Percentiles rank a stretch among this genome's conserved stretches.
These are phyloP conservation scores for Pyrenochaeta sp. DNA, from an alignment of 2,329 filamentous ascomycete genomes.

Conservation along the genomic window DNA sequence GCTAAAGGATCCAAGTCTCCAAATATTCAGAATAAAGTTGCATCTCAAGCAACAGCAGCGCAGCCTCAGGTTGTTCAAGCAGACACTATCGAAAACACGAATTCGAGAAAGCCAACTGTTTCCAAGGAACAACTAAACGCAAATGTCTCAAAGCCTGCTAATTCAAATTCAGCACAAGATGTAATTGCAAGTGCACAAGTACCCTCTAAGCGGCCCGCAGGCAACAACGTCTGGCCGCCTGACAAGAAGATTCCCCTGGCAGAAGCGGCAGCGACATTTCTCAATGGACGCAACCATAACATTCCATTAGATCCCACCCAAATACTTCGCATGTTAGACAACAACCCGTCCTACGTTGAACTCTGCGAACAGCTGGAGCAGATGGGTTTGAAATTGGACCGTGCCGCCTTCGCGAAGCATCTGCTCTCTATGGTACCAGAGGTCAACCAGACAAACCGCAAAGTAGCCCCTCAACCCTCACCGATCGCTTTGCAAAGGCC, in stretches of 20 bases:
- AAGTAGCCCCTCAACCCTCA: conserved; percentile 16
- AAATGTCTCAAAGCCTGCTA: conserved; percentile 8
- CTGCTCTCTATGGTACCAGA: conserved; percentile 58
- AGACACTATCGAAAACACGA: conserved; percentile 23
- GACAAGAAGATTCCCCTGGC: conserved; percentile 62
- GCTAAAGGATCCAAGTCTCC: conserved; percentile 44
- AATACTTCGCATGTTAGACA: conserved; percentile 58
- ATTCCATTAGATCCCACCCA: conserved; percentile 50
- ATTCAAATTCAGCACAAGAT: conserved; percentile 7
- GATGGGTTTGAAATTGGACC: conserved; percentile 59
- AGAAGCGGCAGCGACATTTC: conserved; percentile 57
- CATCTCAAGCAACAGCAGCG: conserved; percentile 22
- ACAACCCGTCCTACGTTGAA: conserved; percentile 64
- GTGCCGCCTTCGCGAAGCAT: conserved; percentile 62
- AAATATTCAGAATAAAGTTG: conserved; percentile 27
- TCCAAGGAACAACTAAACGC: conserved; percentile 21
- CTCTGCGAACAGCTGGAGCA: conserved; percentile 63
- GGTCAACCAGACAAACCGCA: conserved; percentile 42
- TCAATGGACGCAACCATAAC: conserved; percentile 55
- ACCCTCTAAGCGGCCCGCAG: conserved; percentile 14
- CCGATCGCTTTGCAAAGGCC: conserved; percentile 16
- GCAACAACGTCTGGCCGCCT: conserved; percentile 60
- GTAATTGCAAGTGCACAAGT: conserved; percentile 6
- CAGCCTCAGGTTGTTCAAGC: conserved; percentile 16
- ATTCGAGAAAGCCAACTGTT: conserved; percentile 30